Evolutionary conservation across 2,329 filamentous ascomycete genomes (phyloP).

Genomic region (Xylariaceae sp.): DNA sequence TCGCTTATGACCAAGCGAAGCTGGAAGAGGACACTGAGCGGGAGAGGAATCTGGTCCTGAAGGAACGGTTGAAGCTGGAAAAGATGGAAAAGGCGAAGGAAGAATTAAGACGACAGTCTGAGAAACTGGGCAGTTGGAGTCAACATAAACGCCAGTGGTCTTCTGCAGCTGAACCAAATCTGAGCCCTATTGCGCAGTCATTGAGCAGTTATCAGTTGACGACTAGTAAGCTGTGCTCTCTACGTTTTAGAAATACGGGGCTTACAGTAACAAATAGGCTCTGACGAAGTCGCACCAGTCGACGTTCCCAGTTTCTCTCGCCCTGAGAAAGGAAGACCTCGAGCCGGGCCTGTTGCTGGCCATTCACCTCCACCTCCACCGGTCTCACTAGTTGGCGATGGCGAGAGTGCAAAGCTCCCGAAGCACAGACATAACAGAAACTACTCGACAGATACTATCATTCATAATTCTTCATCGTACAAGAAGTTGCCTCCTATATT

Average conservation of each 20-base stretch:
- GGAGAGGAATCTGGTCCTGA: slow-evolving; percentile 35
- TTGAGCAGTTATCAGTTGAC: slow-evolving; percentile 21
- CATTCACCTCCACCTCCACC: slow-evolving; percentile 4
- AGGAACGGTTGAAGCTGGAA: slow-evolving; percentile 40
- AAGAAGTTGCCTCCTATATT: not conserved
- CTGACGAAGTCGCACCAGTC: slow-evolving; percentile 11
- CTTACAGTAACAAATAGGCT: slow-evolving; percentile 9
- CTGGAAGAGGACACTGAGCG: slow-evolving; percentile 39
- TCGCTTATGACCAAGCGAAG: slow-evolving; percentile 35
- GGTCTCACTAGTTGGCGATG: slow-evolving; percentile 1
- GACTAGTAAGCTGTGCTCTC: slow-evolving; percentile 12
- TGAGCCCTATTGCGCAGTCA: slow-evolving; percentile 49
- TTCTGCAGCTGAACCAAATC: slow-evolving; percentile 44
- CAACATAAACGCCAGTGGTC: slow-evolving; percentile 47
- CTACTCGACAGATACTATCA: slow-evolving; percentile 27
- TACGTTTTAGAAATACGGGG: not conserved
- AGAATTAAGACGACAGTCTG: slow-evolving; percentile 29
- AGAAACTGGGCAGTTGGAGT: slow-evolving; percentile 40
- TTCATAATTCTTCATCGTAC: slow-evolving; percentile 20
- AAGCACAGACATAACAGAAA: slow-evolving; percentile 7
- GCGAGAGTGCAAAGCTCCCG: slow-evolving; percentile 9
- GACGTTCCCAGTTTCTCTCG: slow-evolving; percentile 19
- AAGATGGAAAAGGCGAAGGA: slow-evolving; percentile 41
- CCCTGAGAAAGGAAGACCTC: slow-evolving; percentile 1
- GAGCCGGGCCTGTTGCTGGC: not conserved